Evolutionary conservation across 2,329 filamentous ascomycete species (phyloP), one percentile per base, ranked within the genome.

Genomic region (Aspergillus hortae): DNA sequence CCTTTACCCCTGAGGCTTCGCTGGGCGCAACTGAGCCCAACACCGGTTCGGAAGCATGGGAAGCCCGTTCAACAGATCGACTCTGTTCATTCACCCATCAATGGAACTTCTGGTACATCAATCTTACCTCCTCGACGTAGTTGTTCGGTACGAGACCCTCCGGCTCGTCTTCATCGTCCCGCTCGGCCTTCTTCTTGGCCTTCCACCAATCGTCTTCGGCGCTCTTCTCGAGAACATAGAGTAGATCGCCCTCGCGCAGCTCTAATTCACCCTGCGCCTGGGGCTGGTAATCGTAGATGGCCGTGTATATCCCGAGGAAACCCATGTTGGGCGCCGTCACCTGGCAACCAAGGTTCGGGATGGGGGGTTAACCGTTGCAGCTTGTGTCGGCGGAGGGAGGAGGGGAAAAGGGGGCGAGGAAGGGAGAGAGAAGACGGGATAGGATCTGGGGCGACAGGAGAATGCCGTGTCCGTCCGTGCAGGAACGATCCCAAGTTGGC

Each of bases 101-200:
- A 38, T 7, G 17, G 38, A 35, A n/a, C 12, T 11, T 45, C 17
- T n/a, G 43, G 32, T 15, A 17, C 32, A 46, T 54, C 56, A 5
- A 19, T 12, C 84, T 76, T 77, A 95, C 91, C 86, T 95, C 85
- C 77, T 96, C 88, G 51, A 99, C 81, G 70, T 99, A 99, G 71
- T 96, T 99, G 68, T 89, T 92, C 12, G 94, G 94, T 54, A 99
- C 86, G 67, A 96, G 75, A 54, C 92, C 92, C 62, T 90, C 85
- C 3, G 92, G 92, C 73, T 96, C 92, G 41, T 96, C 92, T 40
- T 95, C 91, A 41, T 95, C 91, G 35, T 92, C 89, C 23, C 78
- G 81, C 30, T 82, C 83, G 58, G 91, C 90, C 76, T 87, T 90
- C 80, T 95, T 96, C 79, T 95, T 96, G 44, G 89, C 90, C 72